Conservation (phyloP, 331 rosid species). For the Dryas integrifolia region DNA sequence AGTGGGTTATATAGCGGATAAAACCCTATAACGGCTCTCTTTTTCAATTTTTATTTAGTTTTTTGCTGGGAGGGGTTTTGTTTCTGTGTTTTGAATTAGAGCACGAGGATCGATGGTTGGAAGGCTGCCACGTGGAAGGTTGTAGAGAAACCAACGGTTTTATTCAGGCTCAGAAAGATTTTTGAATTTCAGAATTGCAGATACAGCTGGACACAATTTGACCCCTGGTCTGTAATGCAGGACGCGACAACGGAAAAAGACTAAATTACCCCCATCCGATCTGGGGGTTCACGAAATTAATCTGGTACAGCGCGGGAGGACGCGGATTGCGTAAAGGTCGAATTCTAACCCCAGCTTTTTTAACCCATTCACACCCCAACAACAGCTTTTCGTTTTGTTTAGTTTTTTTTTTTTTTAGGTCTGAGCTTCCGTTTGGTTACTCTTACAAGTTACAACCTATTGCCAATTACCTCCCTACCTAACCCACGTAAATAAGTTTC, state of each 20-base stretch:
- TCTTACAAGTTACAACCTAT: no score
- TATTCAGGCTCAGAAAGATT: not conserved
- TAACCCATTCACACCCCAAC: no score
- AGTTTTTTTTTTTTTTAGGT: no score
- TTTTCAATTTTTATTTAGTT: not conserved
- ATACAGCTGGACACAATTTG: slow-evolving; percentile 18
- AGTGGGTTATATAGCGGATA: slow-evolving; percentile 10
- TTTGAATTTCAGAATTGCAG: slow-evolving; percentile 17
- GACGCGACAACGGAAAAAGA: not conserved
- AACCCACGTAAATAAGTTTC: no score
- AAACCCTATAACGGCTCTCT: slow-evolving; percentile 25
- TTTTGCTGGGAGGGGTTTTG: not conserved
- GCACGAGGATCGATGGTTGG: not conserved
- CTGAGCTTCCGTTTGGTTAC: no score
- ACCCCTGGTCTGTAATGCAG: not conserved
- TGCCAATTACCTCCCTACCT: no score
- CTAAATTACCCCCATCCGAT: not conserved
- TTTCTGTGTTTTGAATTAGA: not conserved
- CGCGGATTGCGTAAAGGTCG: not conserved
- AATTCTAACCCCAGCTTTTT: no score
- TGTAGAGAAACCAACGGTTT: not conserved
- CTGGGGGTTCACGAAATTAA: not conserved
- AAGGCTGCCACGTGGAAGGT: not conserved
- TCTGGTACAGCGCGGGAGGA: not conserved
- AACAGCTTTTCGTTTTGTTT: no score